A percentile compares a stretch with the other conserved stretches of the same genome.
Conservation (phyloP, 2,329 filamentous ascomycete species). For the Parascedosporium putredinis region DNA sequence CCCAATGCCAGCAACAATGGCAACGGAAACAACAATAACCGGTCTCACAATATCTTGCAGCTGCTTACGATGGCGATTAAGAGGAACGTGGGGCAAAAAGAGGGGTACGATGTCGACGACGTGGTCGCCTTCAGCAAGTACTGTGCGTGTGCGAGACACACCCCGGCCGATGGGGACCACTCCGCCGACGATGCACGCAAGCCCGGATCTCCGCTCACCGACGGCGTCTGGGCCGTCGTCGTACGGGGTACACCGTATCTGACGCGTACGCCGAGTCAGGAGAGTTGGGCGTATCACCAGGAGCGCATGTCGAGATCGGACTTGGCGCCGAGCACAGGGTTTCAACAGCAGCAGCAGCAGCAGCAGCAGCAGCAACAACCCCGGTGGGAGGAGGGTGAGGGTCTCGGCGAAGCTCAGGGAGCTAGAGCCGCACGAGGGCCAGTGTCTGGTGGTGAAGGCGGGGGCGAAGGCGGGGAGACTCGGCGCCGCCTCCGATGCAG, state of each 20-base stretch:
- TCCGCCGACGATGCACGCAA: background rate
- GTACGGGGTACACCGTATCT: background rate
- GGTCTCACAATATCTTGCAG: no score
- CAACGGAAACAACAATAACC: no score
- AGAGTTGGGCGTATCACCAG: constrained; percentile 1
- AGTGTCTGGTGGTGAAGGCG: no score
- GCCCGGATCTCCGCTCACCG: background rate
- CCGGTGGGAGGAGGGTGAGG: no score
- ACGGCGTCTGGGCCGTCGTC: background rate
- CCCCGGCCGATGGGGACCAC: background rate
- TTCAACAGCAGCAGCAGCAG: constrained; percentile 16
- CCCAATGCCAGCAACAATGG: no score
- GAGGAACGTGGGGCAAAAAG: background rate
- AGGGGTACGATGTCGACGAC: background rate
- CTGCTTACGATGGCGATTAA: background rate
- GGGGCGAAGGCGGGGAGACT: background rate
- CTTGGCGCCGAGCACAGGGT: no score
- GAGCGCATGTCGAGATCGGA: constrained; percentile 6
- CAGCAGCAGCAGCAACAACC: constrained; percentile 12
- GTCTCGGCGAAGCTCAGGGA: no score
- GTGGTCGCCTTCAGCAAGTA: background rate
- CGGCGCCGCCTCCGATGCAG: constrained; percentile 10
- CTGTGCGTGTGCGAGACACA: background rate
- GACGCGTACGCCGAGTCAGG: background rate
- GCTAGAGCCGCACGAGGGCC: no score